phyloP scores from a whole-genome alignment of 192 early-diverging fungal genomes.

The Backusella tarrabulga region DNA sequence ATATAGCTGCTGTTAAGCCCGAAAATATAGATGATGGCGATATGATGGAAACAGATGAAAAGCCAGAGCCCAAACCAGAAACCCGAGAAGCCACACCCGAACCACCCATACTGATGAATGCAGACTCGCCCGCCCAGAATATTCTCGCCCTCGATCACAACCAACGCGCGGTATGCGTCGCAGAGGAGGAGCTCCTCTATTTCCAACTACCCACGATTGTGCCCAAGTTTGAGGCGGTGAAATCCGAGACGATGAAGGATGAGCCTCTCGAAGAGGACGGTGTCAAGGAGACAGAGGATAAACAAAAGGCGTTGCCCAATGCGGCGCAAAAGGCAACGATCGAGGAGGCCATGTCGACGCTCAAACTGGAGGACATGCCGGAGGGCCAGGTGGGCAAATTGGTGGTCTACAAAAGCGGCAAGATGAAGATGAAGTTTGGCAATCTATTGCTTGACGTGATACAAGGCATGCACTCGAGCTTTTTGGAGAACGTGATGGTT shows the following conservation, averaged over 20 bases:
- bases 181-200: slow-evolving; percentile 50
- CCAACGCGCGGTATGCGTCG: slow-evolving; percentile 20
- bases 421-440: slow-evolving; percentile 65
- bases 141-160: slow-evolving; percentile 25
- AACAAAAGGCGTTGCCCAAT: slow-evolving; percentile 16
- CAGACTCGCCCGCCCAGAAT: slow-evolving; percentile 24
- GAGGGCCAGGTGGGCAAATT: slow-evolving; percentile 62
- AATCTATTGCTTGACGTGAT: slow-evolving; percentile 56
- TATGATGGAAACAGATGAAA: slow-evolving; percentile 1
- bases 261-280: slow-evolving; percentile 26
- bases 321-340: slow-evolving; percentile 16
- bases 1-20: not conserved
- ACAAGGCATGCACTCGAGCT: slow-evolving; percentile 49
- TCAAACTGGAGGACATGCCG: slow-evolving; percentile 20
- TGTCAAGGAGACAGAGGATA: not conserved
- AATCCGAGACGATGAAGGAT: slow-evolving; percentile 12
- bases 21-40: not conserved
- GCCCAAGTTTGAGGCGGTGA: slow-evolving; percentile 46
- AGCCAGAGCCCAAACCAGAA: not conserved
- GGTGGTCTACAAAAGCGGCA: slow-evolving; percentile 61
- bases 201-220: slow-evolving; percentile 65
- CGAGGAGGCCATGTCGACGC: slow-evolving; percentile 12
- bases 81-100: not conserved
- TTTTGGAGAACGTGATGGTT: slow-evolving; percentile 58
- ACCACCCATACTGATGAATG: slow-evolving; percentile 9